phyloP scores from a whole-genome alignment of 805 yeast genomes.

The Schizosaccharomyces octosporus region DNA sequence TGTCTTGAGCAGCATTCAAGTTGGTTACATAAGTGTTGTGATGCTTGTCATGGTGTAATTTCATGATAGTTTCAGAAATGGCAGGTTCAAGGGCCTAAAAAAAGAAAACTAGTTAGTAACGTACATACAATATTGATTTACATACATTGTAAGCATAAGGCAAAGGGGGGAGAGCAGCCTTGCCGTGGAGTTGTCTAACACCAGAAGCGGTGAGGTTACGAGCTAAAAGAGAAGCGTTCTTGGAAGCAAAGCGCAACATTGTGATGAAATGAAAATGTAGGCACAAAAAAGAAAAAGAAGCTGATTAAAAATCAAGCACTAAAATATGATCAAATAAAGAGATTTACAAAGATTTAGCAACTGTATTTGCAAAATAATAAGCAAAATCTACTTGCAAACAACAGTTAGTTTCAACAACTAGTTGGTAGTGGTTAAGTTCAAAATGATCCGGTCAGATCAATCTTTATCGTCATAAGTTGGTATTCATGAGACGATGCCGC shows the following conservation, averaged over 20 bases:
- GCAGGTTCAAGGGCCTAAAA: constrained; percentile 48
- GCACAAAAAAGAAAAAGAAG: not conserved
- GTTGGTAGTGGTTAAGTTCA: too few species aligned
- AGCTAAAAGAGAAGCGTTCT: not conserved
- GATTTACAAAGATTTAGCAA: too few species aligned
- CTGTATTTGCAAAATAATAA: too few species aligned
- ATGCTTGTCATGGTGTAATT: constrained; percentile 59
- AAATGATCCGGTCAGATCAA: too few species aligned
- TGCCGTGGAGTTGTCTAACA: not conserved
- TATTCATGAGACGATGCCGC: too few species aligned
- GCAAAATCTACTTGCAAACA: too few species aligned
- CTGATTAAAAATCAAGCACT: not conserved
- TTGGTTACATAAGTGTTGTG: constrained; percentile 81
- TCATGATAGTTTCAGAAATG: constrained; percentile 70
- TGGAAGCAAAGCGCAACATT: not conserved
- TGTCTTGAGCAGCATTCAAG: constrained; percentile 53
- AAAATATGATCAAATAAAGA: not conserved
- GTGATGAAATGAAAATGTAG: not conserved
- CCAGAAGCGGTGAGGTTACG: not conserved
- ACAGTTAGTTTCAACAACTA: too few species aligned
- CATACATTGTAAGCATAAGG: constrained; percentile 2
- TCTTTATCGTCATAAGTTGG: too few species aligned
- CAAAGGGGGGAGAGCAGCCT: constrained; percentile 1
- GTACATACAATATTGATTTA: not conserved
- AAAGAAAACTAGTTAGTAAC: not conserved